Base-by-base conservation (phyloP, 2,329 filamentous ascomycete species). In the Colletotrichum tropicicola region DNA sequence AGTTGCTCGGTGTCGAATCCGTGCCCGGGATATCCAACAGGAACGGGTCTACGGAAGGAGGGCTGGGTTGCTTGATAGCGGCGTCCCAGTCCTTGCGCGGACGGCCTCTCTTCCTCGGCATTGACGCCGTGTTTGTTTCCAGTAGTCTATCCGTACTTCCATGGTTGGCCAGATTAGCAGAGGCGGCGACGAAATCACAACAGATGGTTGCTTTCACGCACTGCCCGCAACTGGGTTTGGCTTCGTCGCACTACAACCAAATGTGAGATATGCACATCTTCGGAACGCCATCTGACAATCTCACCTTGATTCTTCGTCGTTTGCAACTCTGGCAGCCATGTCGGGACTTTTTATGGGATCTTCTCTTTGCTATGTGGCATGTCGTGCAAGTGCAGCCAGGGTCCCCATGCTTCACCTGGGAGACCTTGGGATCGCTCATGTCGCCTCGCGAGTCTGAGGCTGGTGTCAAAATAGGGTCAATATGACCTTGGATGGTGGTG, bases 321-420 rank as follows among this genome's bases (percentile, higher is more conserved):
- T 71, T 72, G 49, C 70, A 72, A n/a, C 47, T 68, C 21, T 45
- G 66, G 47, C 70, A 72, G 12, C 70, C 70, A 13, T 68, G 56
- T 23, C 70, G 68, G 3, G 70, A 72, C 52, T 70, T 72, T 21
- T 64, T 53, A 12, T 64, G 60, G 8, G 49, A 65, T 39, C 61
- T 35, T 12, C 55, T 51, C 19, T 59, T 63, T 4, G 54, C 54
- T 12, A 63, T 37, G 13, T 63, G 59, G 17, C 59, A 63, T 8
- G 54, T 63, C 45, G 54, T 63, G 32, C 59, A 61, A 15, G 43
- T 49, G 27, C 59, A 56, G 23, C 51, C 51, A 7, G 43, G 30
- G 4, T 49, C 51, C 27, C 59, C 59, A 25, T 61, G 59, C 19
- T 56, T 47, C 12, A 19, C 23, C 5, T 37, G 23, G 5, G 41